Percentiles rank a stretch among this genome's conserved stretches.
Evolutionary conservation across 2,329 filamentous ascomycete genomes (phyloP).

Genomic region (Cladosporium cucumerinum): DNA sequence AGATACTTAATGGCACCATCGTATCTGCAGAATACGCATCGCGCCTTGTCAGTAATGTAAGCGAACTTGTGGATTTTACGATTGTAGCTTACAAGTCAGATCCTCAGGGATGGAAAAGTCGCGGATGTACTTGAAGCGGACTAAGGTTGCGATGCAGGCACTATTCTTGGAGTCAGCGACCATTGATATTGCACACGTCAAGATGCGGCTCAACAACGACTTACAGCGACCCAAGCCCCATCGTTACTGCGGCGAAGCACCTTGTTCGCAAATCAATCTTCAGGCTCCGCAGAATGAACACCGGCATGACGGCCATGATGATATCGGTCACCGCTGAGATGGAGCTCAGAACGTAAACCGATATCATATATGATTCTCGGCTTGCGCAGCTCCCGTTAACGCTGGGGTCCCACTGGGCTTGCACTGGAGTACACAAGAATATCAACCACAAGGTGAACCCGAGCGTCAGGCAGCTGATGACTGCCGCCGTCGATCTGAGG

Average conservation of each 20-base stretch:
- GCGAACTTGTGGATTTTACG: not conserved
- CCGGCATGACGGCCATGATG: not conserved
- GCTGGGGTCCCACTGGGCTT: slow-evolving; percentile 3
- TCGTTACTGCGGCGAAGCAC: not conserved
- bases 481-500: not conserved
- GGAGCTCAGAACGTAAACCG: not conserved
- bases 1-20: not conserved
- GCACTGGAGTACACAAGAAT: not conserved
- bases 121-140: slow-evolving; percentile 9
- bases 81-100: not conserved
- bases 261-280: not conserved
- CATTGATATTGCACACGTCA: not conserved
- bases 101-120: slow-evolving; percentile 4
- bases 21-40: not conserved
- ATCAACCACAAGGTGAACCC: not conserved
- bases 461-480: not conserved
- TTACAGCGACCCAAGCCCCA: slow-evolving; percentile 4
- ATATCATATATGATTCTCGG: not conserved
- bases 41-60: not conserved
- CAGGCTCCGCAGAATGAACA: not conserved
- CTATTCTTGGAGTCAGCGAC: not conserved
- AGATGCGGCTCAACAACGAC: not conserved
- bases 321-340: slow-evolving; percentile 1
- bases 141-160: not conserved
- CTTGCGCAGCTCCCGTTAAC: not conserved